A percentile compares a stretch with the other conserved stretches of the same genome.
These are phyloP conservation scores for Naganishia antarctica DNA, from an alignment of 768 basidiomycete species.

Conservation along the genomic window DNA sequence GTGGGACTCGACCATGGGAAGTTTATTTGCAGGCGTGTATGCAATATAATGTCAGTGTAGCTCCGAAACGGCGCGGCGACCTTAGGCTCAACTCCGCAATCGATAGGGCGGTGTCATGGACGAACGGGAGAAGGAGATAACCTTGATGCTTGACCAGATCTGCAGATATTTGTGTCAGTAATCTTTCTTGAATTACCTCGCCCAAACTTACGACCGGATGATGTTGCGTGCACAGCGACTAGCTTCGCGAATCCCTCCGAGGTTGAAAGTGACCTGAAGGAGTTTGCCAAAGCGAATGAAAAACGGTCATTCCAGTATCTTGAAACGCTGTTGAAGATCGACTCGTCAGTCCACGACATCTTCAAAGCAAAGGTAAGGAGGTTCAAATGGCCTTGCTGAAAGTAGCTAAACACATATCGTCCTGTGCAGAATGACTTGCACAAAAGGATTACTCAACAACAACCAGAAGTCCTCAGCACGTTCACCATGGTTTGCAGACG, in stretches of 20 bases:
- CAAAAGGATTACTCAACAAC: slow-evolving; percentile 67
- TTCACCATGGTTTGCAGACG: slow-evolving; percentile 68
- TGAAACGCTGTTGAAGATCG: slow-evolving; percentile 73
- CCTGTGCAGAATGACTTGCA: slow-evolving; percentile 66
- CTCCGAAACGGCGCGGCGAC: background rate
- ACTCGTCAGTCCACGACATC: slow-evolving; percentile 73
- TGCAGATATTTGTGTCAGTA: slow-evolving; percentile 61
- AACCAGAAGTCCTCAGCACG: slow-evolving; percentile 60
- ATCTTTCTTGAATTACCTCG: background rate
- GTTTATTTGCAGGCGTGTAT: slow-evolving; percentile 69
- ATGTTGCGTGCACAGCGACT: background rate
- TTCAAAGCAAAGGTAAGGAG: slow-evolving; percentile 59
- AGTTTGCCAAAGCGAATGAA: slow-evolving; percentile 84
- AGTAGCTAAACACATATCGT: background rate
- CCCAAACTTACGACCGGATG: background rate
- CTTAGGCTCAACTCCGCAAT: too few relatives aligned
- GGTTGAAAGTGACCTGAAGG: slow-evolving; percentile 68
- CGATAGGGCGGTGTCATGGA: slow-evolving; percentile 83
- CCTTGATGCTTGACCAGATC: slow-evolving; percentile 56
- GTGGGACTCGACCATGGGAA: slow-evolving; percentile 61
- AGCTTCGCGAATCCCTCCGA: slow-evolving; percentile 62
- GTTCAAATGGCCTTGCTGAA: background rate
- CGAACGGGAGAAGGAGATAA: slow-evolving; percentile 65
- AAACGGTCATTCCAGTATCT: slow-evolving; percentile 76
- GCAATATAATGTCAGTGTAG: slow-evolving; percentile 68